Evolutionary conservation across 139 green algal species (phyloP).

Genomic region (Micractinium conductrix): DNA sequence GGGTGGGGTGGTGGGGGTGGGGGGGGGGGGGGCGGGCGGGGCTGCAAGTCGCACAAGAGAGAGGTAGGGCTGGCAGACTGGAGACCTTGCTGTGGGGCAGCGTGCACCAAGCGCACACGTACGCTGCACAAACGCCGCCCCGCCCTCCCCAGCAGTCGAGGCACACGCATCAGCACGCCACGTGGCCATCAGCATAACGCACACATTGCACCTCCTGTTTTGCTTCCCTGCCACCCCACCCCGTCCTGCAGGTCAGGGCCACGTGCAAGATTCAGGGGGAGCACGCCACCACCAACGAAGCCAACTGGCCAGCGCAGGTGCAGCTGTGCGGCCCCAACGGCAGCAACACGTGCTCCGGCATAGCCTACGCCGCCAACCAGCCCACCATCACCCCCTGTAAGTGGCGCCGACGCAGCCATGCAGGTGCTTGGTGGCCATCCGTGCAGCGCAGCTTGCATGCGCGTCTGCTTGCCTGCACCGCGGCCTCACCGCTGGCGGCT

Average conservation of each 20-base stretch:
- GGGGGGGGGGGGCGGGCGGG: too few relatives aligned
- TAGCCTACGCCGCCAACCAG: neutral
- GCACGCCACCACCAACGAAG: neutral
- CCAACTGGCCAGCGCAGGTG: neutral
- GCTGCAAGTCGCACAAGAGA: too few relatives aligned
- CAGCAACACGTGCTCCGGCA: neutral
- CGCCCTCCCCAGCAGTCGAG: too few relatives aligned
- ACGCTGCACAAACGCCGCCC: too few relatives aligned
- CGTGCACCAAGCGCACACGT: too few relatives aligned
- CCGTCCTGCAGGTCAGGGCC: neutral
- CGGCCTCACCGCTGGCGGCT: neutral
- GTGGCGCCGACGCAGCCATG: neutral
- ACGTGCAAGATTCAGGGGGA: neutral
- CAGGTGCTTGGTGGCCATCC: too few relatives aligned
- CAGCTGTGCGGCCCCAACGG: neutral
- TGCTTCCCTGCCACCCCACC: neutral
- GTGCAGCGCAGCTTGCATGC: neutral
- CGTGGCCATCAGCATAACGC: neutral
- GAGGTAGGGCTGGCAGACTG: too few relatives aligned
- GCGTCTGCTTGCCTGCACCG: neutral
- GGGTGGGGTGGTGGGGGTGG: neutral
- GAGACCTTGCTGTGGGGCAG: too few relatives aligned
- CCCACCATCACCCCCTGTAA: neutral
- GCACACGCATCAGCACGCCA: too few relatives aligned
- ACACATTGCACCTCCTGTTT: neutral